Evolutionary conservation across 148 eudicot species (phyloP), one percentile per base, ranked within the genome.

Genomic region (Chenopodium quinoa): DNA sequence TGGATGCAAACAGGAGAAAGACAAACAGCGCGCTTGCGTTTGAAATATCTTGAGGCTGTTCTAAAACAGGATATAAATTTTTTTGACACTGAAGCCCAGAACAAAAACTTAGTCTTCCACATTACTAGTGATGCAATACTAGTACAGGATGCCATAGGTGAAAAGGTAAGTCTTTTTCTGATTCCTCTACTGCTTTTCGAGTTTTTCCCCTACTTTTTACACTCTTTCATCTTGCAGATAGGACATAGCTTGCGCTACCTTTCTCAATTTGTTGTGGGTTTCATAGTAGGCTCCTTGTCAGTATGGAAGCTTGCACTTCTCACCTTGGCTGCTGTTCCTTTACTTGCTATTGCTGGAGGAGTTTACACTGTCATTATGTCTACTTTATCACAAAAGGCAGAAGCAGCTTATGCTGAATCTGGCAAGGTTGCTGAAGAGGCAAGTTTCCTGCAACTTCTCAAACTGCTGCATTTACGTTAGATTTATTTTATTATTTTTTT

Each of bases 1-100:
- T 92, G 97, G 97, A 86, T 83, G 87, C 97, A 92, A 65, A 90
- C 97, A 23, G 97, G 97, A 69, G 97, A 92, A 73, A 90, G 97
- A 40, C 97, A 92, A 82, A 85, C 94, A 71, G 92, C 90, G 4
- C 85, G 88, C 23, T 70, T 92, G 54, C 86, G 94, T 77, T 73
- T 87, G 78, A 81, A 83, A 80, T 92, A 91, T 86, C 91, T 92
- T 4, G 85, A 88, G 71, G 89, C 92, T 32, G 85, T 92, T 25
- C 76, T 92, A 48, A 88, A 81, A 75, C 89, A 88, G 84, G 88
- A 90, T 75, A 91, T 92, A n/a, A 47, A 46, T 13, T 92, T 86
- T 66, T 92, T 92, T 71, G 97, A 92, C 84, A 91, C 89, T 19
- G 92, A 88, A 85, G 91, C 91, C 27, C 86, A 87, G 60, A 90